Evolutionary conservation across 1,284 basidiomycete genomes (phyloP).

Genomic region (Boletus hoseneyae): DNA sequence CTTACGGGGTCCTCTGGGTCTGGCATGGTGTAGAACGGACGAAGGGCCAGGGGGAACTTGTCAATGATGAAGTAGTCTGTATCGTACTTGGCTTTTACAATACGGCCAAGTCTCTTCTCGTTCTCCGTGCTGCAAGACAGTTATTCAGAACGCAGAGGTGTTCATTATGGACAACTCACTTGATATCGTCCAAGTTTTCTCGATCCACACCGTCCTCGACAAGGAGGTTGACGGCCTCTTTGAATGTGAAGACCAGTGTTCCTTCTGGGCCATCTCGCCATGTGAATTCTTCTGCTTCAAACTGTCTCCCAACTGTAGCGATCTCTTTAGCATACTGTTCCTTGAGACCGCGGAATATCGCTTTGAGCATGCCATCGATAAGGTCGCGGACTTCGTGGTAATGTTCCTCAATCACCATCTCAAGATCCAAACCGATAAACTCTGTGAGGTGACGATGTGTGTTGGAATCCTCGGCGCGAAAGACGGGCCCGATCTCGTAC

Average conservation of each 20-base stretch:
- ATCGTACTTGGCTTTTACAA: slow-evolving; percentile 90
- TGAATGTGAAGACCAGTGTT: slow-evolving; percentile 81
- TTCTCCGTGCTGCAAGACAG: slow-evolving; percentile 69
- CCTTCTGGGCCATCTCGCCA: slow-evolving; percentile 64
- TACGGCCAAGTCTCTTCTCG: slow-evolving; percentile 86
- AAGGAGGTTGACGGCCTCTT: slow-evolving; percentile 85
- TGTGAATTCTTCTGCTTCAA: slow-evolving; percentile 88
- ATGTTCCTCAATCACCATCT: slow-evolving; percentile 98
- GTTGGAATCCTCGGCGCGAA: slow-evolving; percentile 98
- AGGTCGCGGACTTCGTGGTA: slow-evolving; percentile 95
- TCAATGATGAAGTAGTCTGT: slow-evolving; percentile 98
- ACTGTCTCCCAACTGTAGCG: slow-evolving; percentile 79
- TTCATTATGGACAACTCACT: slow-evolving; percentile 44
- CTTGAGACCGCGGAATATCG: slow-evolving; percentile 80
- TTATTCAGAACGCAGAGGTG: slow-evolving; percentile 10
- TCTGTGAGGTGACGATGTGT: slow-evolving; percentile 99
- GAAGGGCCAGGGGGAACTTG: slow-evolving; percentile 91
- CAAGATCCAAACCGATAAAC: slow-evolving; percentile 98
- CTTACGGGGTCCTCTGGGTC: slow-evolving; percentile 83
- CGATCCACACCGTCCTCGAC: slow-evolving; percentile 78
- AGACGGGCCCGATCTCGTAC: slow-evolving; percentile 95
- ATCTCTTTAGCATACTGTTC: slow-evolving; percentile 81
- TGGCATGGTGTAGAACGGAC: slow-evolving; percentile 99
- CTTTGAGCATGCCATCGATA: slow-evolving; percentile 79
- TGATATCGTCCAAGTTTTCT: slow-evolving; percentile 81